Conservation (phyloP, 2,329 filamentous ascomycete species). For the Paecilomyces sp. region DNA sequence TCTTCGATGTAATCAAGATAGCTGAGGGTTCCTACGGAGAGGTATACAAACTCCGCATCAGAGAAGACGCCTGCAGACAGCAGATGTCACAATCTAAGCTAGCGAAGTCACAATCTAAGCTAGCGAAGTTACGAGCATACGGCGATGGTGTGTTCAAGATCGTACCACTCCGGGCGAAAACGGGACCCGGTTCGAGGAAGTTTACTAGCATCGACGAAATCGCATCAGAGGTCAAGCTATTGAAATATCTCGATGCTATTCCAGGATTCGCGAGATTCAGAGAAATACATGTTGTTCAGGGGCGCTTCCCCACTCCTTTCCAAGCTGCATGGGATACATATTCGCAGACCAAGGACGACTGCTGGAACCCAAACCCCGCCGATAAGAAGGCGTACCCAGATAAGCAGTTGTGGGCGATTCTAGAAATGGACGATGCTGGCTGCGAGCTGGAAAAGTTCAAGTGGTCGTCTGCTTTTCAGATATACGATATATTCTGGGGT, state of each 20-base stretch:
- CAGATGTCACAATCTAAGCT: constrained; percentile 29
- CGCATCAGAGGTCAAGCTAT: constrained; percentile 43
- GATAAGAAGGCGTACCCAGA: constrained; percentile 47
- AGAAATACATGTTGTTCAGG: constrained; percentile 51
- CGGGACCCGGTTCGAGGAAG: constrained; percentile 34
- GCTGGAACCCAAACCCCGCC: constrained; percentile 51
- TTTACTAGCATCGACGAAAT: constrained; percentile 43
- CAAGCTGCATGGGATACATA: constrained; percentile 37
- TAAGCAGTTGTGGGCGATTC: constrained; percentile 54
- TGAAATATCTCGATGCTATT: constrained; percentile 52
- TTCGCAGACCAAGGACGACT: constrained; percentile 34
- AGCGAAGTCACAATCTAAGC: constrained; percentile 30
- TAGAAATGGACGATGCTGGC: constrained; percentile 62
- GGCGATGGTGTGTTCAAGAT: constrained; percentile 43
- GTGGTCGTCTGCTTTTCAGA: constrained; percentile 38
- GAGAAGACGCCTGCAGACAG: constrained; percentile 26
- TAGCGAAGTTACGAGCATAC: constrained; percentile 30
- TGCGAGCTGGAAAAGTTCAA: constrained; percentile 46
- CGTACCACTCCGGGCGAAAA: constrained; percentile 37
- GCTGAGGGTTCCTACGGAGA: constrained; percentile 62
- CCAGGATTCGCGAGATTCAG: constrained; percentile 58
- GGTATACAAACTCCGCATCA: constrained; percentile 52
- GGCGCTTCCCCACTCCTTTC: constrained; percentile 47
- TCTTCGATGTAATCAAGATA: constrained; percentile 50
- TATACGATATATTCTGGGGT: constrained; percentile 62